A percentile compares a stretch with the other conserved stretches of the same genome.
Evolutionary conservation across 371 early-diverging fungal genomes (phyloP).

Genomic region (Mortierella sp.): DNA sequence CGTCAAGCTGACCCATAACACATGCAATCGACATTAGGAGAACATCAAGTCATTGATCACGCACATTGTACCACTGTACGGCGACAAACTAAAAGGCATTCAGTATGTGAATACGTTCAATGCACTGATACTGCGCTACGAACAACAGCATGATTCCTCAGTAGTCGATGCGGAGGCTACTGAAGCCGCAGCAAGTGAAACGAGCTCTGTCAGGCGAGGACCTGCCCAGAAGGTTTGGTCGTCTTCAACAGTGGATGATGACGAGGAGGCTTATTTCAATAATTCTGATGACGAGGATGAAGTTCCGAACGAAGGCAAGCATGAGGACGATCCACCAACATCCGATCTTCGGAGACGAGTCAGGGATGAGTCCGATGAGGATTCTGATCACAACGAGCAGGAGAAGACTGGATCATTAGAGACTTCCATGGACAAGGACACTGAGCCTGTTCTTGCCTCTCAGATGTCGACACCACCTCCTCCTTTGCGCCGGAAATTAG

Average conservation of each 20-base stretch:
- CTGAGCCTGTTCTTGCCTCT: slow-evolving; percentile 29
- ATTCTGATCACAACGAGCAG: slow-evolving; percentile 11
- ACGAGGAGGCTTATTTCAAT: slow-evolving; percentile 91
- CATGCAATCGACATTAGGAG: too few relatives aligned
- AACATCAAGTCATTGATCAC: slow-evolving; percentile 75
- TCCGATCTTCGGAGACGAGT: slow-evolving; percentile 46
- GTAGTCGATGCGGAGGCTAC: slow-evolving; percentile 34
- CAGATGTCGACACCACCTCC: slow-evolving; percentile 29
- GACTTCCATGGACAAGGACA: slow-evolving; percentile 15
- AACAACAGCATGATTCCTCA: slow-evolving; percentile 66
- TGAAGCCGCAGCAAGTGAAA: slow-evolving; percentile 31
- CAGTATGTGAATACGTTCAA: slow-evolving; percentile 72
- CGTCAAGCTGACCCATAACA: too few relatives aligned
- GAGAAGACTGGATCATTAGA: background rate
- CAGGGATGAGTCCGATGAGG: slow-evolving; percentile 26
- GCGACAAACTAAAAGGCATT: slow-evolving; percentile 67
- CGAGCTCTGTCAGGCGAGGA: slow-evolving; percentile 23
- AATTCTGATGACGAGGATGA: slow-evolving; percentile 72
- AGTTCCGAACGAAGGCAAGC: slow-evolving; percentile 39
- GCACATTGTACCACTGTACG: slow-evolving; percentile 76
- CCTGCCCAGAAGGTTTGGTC: slow-evolving; percentile 66
- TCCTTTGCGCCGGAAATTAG: slow-evolving; percentile 30
- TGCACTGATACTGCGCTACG: slow-evolving; percentile 64
- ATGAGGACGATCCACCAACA: slow-evolving; percentile 44
- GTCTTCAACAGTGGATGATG: slow-evolving; percentile 70